phyloP scores from a whole-genome alignment of 208 protist species.

The Leishmania aethiopica region DNA sequence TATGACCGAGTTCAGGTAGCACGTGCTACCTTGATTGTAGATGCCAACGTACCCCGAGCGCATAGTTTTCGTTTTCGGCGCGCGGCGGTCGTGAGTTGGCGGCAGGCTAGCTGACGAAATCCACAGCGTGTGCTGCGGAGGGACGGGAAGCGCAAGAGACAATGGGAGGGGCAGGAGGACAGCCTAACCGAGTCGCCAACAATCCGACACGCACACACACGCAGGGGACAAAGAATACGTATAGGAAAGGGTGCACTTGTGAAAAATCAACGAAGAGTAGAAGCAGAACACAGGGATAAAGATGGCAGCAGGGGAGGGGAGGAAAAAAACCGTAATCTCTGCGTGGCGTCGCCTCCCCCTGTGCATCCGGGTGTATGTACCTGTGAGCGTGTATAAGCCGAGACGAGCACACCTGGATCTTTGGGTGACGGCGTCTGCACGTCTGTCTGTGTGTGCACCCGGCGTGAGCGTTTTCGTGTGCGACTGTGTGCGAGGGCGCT shows the following conservation, averaged over 20 bases:
- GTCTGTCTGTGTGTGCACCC: neutral
- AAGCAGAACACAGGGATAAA: neutral
- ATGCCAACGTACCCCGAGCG: conserved; percentile 65
- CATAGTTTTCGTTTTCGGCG: conserved; percentile 4
- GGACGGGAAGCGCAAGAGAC: neutral
- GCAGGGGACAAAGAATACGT: neutral
- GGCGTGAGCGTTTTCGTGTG: neutral
- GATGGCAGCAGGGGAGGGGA: neutral
- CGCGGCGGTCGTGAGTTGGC: neutral
- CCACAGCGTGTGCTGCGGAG: neutral
- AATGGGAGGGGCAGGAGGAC: neutral
- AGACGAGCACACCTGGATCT: neutral
- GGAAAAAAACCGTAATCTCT: neutral
- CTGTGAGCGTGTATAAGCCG: neutral
- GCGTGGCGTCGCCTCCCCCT: neutral
- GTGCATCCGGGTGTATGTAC: neutral
- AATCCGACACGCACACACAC: neutral
- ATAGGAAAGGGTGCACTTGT: neutral
- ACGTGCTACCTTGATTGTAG: conserved; percentile 89
- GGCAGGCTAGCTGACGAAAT: neutral
- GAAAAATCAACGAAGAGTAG: neutral
- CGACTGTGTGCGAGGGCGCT: neutral
- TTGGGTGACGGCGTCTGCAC: neutral
- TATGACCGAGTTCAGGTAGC: conserved; percentile 92
- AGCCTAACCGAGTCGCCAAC: too few relatives aligned